Percentiles rank a stretch among this genome's conserved stretches.
These are phyloP conservation scores for Saraca asoca DNA, from an alignment of 331 rosid species.

Conservation along the genomic window DNA sequence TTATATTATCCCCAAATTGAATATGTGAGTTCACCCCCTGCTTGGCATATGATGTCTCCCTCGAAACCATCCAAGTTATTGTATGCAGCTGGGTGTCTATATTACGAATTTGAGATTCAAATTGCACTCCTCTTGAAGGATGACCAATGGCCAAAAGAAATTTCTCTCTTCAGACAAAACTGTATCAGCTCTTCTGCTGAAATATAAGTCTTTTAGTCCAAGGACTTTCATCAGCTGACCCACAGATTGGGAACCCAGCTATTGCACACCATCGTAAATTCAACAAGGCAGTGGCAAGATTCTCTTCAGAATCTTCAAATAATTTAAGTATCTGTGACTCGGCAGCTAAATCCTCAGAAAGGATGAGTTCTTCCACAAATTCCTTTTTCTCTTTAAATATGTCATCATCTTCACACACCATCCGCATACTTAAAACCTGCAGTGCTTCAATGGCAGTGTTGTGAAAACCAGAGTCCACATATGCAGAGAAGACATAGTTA, in stretches of 20 bases:
- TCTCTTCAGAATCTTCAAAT: slow-evolving; percentile 55
- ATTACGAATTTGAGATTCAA: no score
- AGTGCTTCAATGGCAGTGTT: slow-evolving; percentile 83
- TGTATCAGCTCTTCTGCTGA: slow-evolving; percentile 12
- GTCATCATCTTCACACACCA: slow-evolving; percentile 51
- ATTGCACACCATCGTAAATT: slow-evolving; percentile 79
- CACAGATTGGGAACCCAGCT: slow-evolving; percentile 58
- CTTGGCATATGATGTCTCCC: no score
- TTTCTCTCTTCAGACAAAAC: not conserved
- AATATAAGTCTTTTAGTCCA: slow-evolving; percentile 66
- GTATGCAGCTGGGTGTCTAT: no score
- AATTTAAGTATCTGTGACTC: slow-evolving; percentile 55
- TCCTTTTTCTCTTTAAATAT: slow-evolving; percentile 33
- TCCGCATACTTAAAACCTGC: slow-evolving; percentile 76
- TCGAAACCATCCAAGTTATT: no score
- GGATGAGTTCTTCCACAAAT: slow-evolving; percentile 48
- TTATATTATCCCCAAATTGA: no score
- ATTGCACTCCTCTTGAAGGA: no score
- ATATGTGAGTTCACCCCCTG: no score
- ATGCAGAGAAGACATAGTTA: slow-evolving; percentile 62
- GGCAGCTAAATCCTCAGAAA: slow-evolving; percentile 52
- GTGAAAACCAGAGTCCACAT: slow-evolving; percentile 63
- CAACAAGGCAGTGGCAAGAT: slow-evolving; percentile 61
- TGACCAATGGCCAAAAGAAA: not conserved
- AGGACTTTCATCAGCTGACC: slow-evolving; percentile 58